These are phyloP conservation scores for Verruconis gallopava DNA, from an alignment of 2,329 filamentous ascomycete genomes.

Conservation along the genomic window DNA sequence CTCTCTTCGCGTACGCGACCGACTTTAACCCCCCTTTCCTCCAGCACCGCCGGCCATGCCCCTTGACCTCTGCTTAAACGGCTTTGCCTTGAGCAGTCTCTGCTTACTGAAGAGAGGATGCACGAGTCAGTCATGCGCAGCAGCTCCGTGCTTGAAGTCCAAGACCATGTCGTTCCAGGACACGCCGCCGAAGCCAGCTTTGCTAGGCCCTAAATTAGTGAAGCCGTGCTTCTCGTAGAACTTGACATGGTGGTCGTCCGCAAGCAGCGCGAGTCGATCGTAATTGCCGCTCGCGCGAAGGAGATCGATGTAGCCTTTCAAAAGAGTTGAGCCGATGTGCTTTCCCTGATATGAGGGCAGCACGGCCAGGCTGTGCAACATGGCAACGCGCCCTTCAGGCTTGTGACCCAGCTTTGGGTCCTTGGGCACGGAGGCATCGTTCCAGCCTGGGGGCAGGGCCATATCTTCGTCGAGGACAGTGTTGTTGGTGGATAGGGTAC, in stretches of 20 bases:
- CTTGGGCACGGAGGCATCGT: not conserved
- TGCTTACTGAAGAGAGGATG: too few relatives aligned
- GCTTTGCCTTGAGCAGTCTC: too few relatives aligned
- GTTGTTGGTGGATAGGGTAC: slow-evolving; percentile 52
- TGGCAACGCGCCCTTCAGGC: slow-evolving; percentile 54
- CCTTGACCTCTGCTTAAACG: too few relatives aligned
- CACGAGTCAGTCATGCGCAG: too few relatives aligned
- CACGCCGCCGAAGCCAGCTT: slow-evolving; percentile 61
- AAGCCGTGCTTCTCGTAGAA: slow-evolving; percentile 75
- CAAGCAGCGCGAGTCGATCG: slow-evolving; percentile 62
- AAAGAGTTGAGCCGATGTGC: slow-evolving; percentile 1
- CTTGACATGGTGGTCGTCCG: slow-evolving; percentile 56
- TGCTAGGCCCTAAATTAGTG: slow-evolving; percentile 52
- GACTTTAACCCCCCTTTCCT: too few relatives aligned
- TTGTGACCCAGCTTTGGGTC: slow-evolving; percentile 6
- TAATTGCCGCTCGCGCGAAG: slow-evolving; percentile 42
- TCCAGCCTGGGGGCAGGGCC: slow-evolving; percentile 57
- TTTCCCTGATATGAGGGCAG: slow-evolving; percentile 34
- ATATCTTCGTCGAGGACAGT: slow-evolving; percentile 65
- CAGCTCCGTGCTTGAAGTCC: not conserved
- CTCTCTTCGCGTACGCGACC: too few relatives aligned
- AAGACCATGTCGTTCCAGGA: slow-evolving; percentile 71
- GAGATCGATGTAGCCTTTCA: slow-evolving; percentile 3
- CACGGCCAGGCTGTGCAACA: slow-evolving; percentile 71
- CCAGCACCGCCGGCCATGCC: too few relatives aligned